Evolutionary conservation across 495 filamentous ascomycete genomes (phyloP).

Genomic region (Corynascus novoguineensis): DNA sequence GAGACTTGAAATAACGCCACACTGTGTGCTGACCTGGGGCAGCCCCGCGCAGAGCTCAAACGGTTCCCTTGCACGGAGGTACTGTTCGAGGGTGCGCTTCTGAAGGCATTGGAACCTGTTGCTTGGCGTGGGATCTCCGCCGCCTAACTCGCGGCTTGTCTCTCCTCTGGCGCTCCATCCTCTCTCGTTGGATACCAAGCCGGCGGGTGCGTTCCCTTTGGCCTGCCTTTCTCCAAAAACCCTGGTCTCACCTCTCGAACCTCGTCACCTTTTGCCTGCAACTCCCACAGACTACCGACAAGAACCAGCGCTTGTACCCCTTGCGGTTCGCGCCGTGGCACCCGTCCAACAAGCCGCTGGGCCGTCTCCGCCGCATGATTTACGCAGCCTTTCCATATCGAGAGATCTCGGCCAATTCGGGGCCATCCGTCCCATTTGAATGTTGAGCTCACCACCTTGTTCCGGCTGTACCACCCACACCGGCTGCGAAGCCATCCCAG

Average conservation of each 20-base stretch:
- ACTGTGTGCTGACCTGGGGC: too few species aligned
- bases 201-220: not conserved
- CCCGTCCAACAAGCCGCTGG: not conserved
- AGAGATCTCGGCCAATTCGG: not conserved
- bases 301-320: not conserved
- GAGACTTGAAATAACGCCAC: too few species aligned
- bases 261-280: not conserved
- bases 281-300: not conserved
- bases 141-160: too few species aligned
- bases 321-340: slow-evolving; percentile 7
- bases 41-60: too few species aligned
- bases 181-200: not conserved
- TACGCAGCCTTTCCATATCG: slow-evolving; percentile 5
- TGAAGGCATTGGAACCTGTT: too few species aligned
- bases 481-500: slow-evolving; percentile 1
- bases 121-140: too few species aligned
- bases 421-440: not conserved
- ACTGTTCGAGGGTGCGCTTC: too few species aligned
- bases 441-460: not conserved
- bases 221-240: not conserved
- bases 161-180: not conserved
- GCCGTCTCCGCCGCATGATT: not conserved
- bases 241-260: not conserved
- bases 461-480: slow-evolving; percentile 9
- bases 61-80: too few species aligned